phyloP scores from a whole-genome alignment of 148 eudicot species.

The Chenopodium quinoa region DNA sequence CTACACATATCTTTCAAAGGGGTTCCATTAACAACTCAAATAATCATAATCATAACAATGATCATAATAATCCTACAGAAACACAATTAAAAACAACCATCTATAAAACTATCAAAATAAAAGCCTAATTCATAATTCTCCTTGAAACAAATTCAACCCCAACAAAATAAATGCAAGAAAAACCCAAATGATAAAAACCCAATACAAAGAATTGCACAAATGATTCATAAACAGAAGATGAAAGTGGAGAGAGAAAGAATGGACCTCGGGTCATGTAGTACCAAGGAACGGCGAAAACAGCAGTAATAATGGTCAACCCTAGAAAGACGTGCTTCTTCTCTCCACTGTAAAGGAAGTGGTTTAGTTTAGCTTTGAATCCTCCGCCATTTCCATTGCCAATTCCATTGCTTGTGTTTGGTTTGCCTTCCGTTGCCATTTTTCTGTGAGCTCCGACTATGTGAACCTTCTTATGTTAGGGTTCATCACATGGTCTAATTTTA shows the following conservation, averaged over 20 bases:
- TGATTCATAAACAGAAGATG: too few species aligned
- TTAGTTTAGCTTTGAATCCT: slow-evolving; percentile 57
- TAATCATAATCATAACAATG: too few species aligned
- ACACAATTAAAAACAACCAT: too few species aligned
- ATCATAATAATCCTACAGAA: too few species aligned
- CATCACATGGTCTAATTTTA: not conserved
- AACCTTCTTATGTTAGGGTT: not conserved
- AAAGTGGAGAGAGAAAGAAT: not conserved
- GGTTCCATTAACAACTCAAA: too few species aligned
- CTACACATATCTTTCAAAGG: too few species aligned
- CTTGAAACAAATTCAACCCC: too few species aligned
- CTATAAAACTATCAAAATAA: too few species aligned
- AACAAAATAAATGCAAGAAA: too few species aligned
- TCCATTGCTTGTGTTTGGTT: slow-evolving; percentile 11
- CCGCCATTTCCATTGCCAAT: slow-evolving; percentile 25
- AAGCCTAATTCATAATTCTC: too few species aligned
- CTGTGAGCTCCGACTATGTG: not conserved
- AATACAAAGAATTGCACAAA: not conserved
- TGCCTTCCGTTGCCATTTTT: slow-evolving; percentile 44
- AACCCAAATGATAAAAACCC: not conserved
- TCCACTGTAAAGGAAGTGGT: slow-evolving; percentile 63
- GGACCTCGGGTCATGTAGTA: slow-evolving; percentile 71
- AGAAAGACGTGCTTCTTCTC: slow-evolving; percentile 73
- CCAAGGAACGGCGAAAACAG: slow-evolving; percentile 69
- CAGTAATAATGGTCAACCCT: slow-evolving; percentile 52